These are phyloP conservation scores for Syzygium syzygioides DNA, from an alignment of 441 rosid genomes.

Conservation along the genomic window DNA sequence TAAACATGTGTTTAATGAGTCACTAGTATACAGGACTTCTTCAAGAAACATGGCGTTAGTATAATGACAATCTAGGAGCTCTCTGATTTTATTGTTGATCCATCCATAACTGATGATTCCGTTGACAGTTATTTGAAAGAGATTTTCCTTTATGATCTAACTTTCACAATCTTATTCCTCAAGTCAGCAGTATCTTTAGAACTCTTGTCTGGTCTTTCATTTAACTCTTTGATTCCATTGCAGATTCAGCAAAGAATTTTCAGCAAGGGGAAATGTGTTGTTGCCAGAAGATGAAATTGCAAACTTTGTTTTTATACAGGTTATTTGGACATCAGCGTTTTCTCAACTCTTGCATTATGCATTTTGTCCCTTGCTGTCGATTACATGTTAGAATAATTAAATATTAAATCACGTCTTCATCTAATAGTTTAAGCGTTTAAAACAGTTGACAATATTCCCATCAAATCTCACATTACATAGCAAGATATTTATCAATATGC, in stretches of 20 bases:
- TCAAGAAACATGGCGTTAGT: conserved; percentile 84
- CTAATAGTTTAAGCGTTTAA: too few species aligned
- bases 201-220: background rate
- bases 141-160: conserved; percentile 25
- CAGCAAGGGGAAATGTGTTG: conserved; percentile 50
- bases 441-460: too few species aligned
- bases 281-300: conserved; percentile 90
- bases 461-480: background rate
- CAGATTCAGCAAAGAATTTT: conserved; percentile 72
- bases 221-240: conserved; percentile 11
- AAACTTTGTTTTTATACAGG: conserved; percentile 88
- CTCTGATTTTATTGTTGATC: conserved; percentile 89
- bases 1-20: background rate
- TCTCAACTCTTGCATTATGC: background rate
- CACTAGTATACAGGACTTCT: conserved; percentile 54
- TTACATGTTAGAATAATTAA: too few species aligned
- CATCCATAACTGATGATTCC: conserved; percentile 62
- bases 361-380: background rate
- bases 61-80: conserved; percentile 88
- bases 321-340: background rate
- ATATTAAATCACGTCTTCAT: too few species aligned
- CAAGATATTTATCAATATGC: background rate
- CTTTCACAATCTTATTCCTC: background rate
- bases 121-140: conserved; percentile 82
- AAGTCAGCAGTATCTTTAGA: background rate